Evolutionary conservation across 768 basidiomycete genomes (phyloP), one percentile per base, ranked within the genome.

Genomic region (Sporobolomyces roseus): DNA sequence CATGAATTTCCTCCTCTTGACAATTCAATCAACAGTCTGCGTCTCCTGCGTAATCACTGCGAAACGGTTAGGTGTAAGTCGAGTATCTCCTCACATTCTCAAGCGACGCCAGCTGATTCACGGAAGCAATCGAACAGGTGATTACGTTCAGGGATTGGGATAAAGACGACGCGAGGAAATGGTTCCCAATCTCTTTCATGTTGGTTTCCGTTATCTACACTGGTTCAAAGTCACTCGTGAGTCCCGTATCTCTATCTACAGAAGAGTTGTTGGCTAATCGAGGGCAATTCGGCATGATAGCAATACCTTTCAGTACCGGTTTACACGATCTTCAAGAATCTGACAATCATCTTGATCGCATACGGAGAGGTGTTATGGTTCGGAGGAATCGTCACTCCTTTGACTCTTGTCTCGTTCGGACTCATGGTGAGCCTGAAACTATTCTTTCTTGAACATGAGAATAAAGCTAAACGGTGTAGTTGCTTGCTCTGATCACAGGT

Each of bases 281-380:
- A n/a, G n/a, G n/a, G n/a, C n/a, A n/a, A 46, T 46, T 13, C 45
- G 45, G 7, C 6, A 14, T 21, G 21, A 41, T 79, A 97, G 93
- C 96, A 98, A 93, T 91, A 87, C 80, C 83, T 99, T 55, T 90
- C 86, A 72, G 98, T 99, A 79, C 96, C 96, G 0, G 62, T 73
- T 32, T 99, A 97, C 80, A 98, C 96, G 1, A 98, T 99, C 71
- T 98, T 98, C 85, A 99, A 99, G 80, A 99, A 99, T 78, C 77
- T 98, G 76, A 97, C 96, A n/a, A 99, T 98, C 75, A 98, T 99
- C 73, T 84, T 99, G 33, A 98, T 98, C 77, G 93, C 96, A 12
- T 96, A 99, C 77, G 96, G 96, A 45, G 96, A 98, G 80, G 89
- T 96, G 10, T 79, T 97, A 65, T 97, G 93, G 93, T 98, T 98